These are phyloP conservation scores for Hirsutella rhossiliensis DNA, from an alignment of 2,329 filamentous ascomycete genomes.

Conservation along the genomic window DNA sequence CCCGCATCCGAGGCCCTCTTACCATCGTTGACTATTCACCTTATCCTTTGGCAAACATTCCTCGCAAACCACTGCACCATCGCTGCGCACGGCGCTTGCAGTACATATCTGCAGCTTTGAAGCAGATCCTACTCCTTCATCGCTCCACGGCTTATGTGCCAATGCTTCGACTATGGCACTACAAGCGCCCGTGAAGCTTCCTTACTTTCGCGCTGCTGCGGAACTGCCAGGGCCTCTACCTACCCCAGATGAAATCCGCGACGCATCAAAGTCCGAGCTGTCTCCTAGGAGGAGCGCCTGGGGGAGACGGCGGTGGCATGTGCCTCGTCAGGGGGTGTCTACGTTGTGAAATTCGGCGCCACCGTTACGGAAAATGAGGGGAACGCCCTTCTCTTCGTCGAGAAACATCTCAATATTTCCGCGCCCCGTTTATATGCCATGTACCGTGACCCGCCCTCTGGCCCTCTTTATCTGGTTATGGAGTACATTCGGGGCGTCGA, in stretches of 20 bases:
- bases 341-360: slow-evolving; percentile 4
- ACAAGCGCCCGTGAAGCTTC: slow-evolving; percentile 1
- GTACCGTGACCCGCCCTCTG: slow-evolving; percentile 2
- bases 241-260: slow-evolving; percentile 1
- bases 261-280: slow-evolving; percentile 1
- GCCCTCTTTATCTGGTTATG: slow-evolving; percentile 5
- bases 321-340: slow-evolving; percentile 3
- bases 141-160: background rate
- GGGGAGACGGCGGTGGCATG: slow-evolving; percentile 1
- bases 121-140: background rate
- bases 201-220: slow-evolving; percentile 1
- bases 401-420: background rate
- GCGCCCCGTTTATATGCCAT: slow-evolving; percentile 5
- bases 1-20: too few species aligned
- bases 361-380: slow-evolving; percentile 6
- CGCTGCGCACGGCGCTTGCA: background rate
- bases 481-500: slow-evolving; percentile 3
- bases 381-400: slow-evolving; percentile 5
- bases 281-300: slow-evolving; percentile 2
- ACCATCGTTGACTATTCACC: background rate
- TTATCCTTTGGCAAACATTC: background rate
- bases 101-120: background rate
- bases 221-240: slow-evolving; percentile 4
- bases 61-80: background rate
- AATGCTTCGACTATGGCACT: background rate